Conservation (phyloP, 78 protist genomes). For the Chrysochromulina parva region DNA sequence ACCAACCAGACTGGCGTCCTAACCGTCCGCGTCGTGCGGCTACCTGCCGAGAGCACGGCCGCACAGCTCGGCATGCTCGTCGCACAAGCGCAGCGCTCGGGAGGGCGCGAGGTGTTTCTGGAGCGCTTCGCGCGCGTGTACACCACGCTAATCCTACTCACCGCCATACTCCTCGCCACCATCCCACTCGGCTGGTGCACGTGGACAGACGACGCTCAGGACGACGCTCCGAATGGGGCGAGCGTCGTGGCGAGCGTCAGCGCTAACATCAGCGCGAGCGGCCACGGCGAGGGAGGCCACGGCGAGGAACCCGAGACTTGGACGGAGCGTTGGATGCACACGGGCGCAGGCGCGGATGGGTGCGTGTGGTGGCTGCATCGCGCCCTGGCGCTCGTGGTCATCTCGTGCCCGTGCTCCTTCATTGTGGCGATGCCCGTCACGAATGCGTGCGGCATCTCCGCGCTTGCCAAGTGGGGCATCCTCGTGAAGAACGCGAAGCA, state of each 20-base stretch:
- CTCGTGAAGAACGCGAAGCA: not conserved
- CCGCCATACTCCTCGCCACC: not conserved
- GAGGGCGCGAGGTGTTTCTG: not conserved
- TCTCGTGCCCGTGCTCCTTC: conserved; percentile 11
- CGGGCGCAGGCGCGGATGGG: not conserved
- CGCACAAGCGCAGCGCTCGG: not conserved
- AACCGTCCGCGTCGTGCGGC: not conserved
- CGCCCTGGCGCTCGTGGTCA: not conserved
- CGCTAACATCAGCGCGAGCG: too few relatives aligned
- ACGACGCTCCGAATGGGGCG: too few relatives aligned
- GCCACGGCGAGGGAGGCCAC: not conserved
- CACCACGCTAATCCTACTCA: not conserved
- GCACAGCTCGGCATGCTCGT: not conserved
- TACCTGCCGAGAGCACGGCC: not conserved
- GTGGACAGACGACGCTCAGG: not conserved
- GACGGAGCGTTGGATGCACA: too few relatives aligned
- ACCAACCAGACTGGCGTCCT: not conserved
- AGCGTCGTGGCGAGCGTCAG: too few relatives aligned
- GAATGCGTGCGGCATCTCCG: not conserved
- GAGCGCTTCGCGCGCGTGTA: not conserved
- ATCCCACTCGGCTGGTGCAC: not conserved
- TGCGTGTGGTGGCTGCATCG: not conserved
- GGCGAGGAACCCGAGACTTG: not conserved
- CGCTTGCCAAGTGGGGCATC: conserved; percentile 9
- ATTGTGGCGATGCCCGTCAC: not conserved